Conservation (phyloP, 2,329 filamentous ascomycete genomes). For the Rutstroemia sp. region DNA sequence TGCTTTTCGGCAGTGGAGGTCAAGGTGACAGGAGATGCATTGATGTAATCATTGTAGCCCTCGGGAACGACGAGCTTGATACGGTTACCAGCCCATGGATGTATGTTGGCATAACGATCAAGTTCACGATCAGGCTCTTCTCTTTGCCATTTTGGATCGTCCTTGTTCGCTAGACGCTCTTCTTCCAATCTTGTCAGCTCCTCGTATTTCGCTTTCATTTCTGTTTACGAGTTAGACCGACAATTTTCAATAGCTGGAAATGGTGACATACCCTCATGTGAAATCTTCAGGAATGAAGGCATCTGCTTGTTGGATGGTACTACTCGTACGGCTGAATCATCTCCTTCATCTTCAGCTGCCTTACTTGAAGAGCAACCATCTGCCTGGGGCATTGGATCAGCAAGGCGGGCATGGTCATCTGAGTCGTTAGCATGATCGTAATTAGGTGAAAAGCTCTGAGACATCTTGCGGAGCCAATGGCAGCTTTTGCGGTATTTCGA, state of each 20-base stretch:
- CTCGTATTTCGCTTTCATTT: conserved; percentile 51
- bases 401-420: not conserved
- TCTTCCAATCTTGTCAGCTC: conserved; percentile 53
- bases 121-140: conserved; percentile 51
- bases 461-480: not conserved
- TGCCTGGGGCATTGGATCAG: conserved; percentile 4
- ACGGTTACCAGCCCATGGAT: conserved; percentile 82
- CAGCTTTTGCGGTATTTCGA: not conserved
- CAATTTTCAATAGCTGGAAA: not conserved
- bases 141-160: conserved; percentile 46
- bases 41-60: conserved; percentile 70
- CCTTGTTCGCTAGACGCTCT: conserved; percentile 25
- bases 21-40: conserved; percentile 59
- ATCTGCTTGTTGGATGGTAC: conserved; percentile 22
- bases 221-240: conserved; percentile 31
- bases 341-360: conserved; percentile 3
- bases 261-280: conserved; percentile 37
- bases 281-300: conserved; percentile 46
- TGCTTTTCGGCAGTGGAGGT: conserved; percentile 30
- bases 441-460: not conserved
- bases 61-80: conserved; percentile 73
- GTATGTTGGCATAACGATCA: conserved; percentile 85
- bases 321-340: not conserved
- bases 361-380: conserved; percentile 10
- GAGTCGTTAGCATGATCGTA: not conserved